phyloP scores from a whole-genome alignment of 164 flowering plant species.

The Cinnamomum chago region DNA sequence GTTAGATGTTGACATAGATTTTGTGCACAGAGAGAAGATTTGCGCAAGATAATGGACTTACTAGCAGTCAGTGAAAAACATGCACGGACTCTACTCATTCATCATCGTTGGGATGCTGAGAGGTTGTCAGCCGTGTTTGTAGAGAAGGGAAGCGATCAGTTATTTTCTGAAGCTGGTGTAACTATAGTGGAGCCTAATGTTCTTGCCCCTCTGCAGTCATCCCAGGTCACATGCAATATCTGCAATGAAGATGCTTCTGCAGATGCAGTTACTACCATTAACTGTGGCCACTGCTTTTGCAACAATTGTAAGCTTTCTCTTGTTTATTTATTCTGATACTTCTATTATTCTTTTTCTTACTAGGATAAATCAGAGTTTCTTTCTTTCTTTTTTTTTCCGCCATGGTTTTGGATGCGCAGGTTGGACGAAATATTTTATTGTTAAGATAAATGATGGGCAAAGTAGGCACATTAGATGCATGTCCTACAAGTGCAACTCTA shows the following conservation, averaged over 20 bases:
- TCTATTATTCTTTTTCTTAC: not conserved
- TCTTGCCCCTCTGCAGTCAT: slow-evolving; percentile 11
- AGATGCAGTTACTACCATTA: slow-evolving; percentile 53
- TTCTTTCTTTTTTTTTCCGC: not conserved
- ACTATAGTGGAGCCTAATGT: slow-evolving; percentile 29
- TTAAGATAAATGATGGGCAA: slow-evolving; percentile 82
- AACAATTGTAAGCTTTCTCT: slow-evolving; percentile 20
- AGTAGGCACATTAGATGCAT: slow-evolving; percentile 83
- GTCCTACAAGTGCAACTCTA: slow-evolving; percentile 79
- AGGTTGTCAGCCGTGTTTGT: slow-evolving; percentile 53
- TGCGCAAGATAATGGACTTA: slow-evolving; percentile 66
- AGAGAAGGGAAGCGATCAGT: slow-evolving; percentile 51
- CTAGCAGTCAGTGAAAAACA: slow-evolving; percentile 66
- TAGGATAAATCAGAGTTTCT: not conserved
- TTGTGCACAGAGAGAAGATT: slow-evolving; percentile 54
- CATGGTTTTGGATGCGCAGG: slow-evolving; percentile 20
- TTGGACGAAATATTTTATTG: slow-evolving; percentile 75
- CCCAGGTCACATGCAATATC: slow-evolving; percentile 41
- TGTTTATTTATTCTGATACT: not conserved
- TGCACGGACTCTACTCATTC: slow-evolving; percentile 79
- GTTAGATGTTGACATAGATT: slow-evolving; percentile 5
- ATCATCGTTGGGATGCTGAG: slow-evolving; percentile 81
- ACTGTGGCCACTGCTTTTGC: slow-evolving; percentile 85
- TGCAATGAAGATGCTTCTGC: slow-evolving; percentile 58
- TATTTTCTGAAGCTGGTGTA: slow-evolving; percentile 67